Evolutionary conservation across 805 yeast species (phyloP).

Genomic region (Zygoascus tannicola): DNA sequence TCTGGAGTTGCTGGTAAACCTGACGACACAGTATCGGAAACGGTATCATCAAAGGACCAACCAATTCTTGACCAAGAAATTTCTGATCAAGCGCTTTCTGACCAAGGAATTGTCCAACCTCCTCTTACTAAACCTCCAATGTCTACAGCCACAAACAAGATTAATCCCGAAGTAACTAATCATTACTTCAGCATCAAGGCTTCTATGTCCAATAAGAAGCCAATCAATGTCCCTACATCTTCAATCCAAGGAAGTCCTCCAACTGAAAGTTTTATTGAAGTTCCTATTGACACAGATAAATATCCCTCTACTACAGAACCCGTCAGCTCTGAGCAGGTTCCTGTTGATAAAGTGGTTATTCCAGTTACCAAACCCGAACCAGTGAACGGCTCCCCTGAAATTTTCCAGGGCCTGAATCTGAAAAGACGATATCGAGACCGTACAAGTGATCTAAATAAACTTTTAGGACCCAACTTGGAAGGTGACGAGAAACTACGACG

Average conservation of each 20-base stretch:
- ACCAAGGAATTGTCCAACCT: not conserved
- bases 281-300: not conserved
- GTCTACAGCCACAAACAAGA: not conserved
- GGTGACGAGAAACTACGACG: no score
- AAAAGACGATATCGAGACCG: conserved; percentile 1
- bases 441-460: not conserved
- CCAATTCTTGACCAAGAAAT: not conserved
- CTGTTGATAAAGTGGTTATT: no score
- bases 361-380: no score
- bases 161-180: not conserved
- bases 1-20: no score
- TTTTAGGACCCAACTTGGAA: conserved; percentile 3
- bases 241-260: not conserved
- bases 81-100: not conserved
- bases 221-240: not conserved
- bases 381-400: not conserved
- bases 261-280: not conserved
- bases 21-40: not conserved
- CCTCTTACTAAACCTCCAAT: no score
- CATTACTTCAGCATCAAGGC: not conserved
- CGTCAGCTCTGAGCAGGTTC: no score
- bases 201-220: not conserved
- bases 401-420: not conserved
- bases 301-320: not conserved
- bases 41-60: not conserved